Evolutionary conservation across 2,329 filamentous ascomycete genomes (phyloP).

Genomic region (Fusarium sp.): DNA sequence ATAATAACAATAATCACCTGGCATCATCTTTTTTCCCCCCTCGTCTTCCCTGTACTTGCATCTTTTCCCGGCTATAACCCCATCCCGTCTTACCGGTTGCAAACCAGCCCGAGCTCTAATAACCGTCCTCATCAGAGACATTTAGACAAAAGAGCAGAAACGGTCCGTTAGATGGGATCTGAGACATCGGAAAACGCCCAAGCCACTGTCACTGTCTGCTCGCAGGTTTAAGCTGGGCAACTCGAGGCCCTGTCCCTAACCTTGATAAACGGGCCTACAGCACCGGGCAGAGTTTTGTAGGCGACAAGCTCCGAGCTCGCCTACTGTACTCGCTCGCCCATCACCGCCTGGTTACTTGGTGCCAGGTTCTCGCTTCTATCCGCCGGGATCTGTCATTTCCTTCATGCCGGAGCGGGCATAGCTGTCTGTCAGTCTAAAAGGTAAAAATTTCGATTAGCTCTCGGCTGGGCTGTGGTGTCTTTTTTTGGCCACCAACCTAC

Average conservation of each 20-base stretch:
- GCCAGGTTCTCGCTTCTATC: slow-evolving; percentile 2
- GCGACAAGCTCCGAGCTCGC: slow-evolving; percentile 9
- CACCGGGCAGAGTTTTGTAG: slow-evolving; percentile 22
- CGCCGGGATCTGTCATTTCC: neutral
- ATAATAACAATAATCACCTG: slow-evolving; percentile 5
- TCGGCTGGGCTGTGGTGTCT: neutral
- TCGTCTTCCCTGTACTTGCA: neutral
- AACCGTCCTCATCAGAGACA: neutral
- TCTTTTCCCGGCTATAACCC: neutral
- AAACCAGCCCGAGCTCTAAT: neutral
- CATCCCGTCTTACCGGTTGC: slow-evolving; percentile 1
- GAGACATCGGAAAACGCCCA: slow-evolving; percentile 18
- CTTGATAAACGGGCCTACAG: slow-evolving; percentile 16
- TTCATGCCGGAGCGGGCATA: neutral
- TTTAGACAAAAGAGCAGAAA: slow-evolving; percentile 5
- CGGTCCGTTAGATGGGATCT: neutral
- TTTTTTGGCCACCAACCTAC: neutral
- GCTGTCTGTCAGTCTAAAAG: neutral
- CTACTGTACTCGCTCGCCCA: neutral
- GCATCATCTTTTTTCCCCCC: neutral
- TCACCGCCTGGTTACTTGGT: slow-evolving; percentile 1
- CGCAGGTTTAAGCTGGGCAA: slow-evolving; percentile 9
- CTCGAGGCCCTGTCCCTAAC: neutral
- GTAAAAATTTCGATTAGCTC: slow-evolving; percentile 14
- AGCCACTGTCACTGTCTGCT: slow-evolving; percentile 2